Base-by-base conservation (phyloP, 2,329 filamentous ascomycete genomes). In the Blastomyces percursus region DNA sequence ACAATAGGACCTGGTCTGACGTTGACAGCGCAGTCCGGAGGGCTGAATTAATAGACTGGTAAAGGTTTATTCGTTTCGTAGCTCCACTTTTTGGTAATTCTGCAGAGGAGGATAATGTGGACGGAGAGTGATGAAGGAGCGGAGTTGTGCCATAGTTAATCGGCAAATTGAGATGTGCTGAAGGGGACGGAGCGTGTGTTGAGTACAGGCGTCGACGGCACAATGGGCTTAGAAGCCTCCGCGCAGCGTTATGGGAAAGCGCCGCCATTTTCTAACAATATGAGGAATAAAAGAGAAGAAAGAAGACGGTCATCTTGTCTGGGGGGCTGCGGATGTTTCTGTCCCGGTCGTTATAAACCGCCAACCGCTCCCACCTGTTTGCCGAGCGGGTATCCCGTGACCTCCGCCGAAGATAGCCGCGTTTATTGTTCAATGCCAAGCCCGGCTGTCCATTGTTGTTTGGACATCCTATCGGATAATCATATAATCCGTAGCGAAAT, bases 1-100 rank as follows among this genome's bases (percentile, higher is more conserved):
- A 99, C 11, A 99, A 82, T 62, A 97, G 79, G 27, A 96, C 91
- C 21, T 87, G 86, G 66, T 96, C 90, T 69, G 96, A 92, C 44
- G 87, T 84, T 19, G 88, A 84, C 35, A 99, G 82, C 30, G 93
- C 90, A 64, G 88, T 89, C 27, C 89, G 84, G 27, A 99, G 81
- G 12, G 93, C 92, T 67, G 93, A 86, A 73, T 97, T 97, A 79
- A 99, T 86, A 59, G 94, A 88, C 74, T 96, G 91, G 78, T 94
- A 96, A 46, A 96, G 83, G 76, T 97, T 97, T 82, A 95, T 88
- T 67, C 90, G 88, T 73, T 90, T 91, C 2, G 91, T 93, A 19
- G 82, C 82, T 0, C 86, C 82, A 55, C 86, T 85, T 72, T 85
- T 85, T 0, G 90, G 81, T 4, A 97, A 84, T 71, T 96, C 91